Conservation (phyloP, 495 filamentous ascomycete species). For the Penicillium argentinense region DNA sequence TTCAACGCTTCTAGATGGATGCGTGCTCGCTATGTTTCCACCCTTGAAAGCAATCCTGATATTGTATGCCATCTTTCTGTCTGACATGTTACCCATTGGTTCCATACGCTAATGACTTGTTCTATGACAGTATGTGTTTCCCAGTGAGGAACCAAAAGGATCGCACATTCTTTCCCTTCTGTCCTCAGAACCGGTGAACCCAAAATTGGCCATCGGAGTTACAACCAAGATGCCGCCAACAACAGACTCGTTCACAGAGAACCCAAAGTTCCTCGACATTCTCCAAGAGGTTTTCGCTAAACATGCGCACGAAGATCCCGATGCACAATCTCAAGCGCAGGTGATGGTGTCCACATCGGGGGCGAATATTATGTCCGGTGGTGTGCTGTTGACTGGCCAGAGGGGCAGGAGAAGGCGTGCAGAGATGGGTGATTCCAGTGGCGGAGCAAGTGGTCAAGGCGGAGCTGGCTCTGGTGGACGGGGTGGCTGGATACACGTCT, state of each 20-base stretch:
- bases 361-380: constrained; percentile 64
- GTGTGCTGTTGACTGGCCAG: constrained; percentile 57
- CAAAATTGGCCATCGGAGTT: constrained; percentile 71
- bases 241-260: constrained; percentile 72
- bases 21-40: constrained; percentile 46
- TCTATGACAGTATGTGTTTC: constrained; percentile 85
- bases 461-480: constrained; percentile 78
- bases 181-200: constrained; percentile 67
- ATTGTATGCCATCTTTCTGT: constrained; percentile 41
- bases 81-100: too few species aligned
- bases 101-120: too few species aligned
- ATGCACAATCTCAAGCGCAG: constrained; percentile 70
- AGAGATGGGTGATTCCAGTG: constrained; percentile 57
- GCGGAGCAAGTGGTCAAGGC: constrained; percentile 78
- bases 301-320: constrained; percentile 71
- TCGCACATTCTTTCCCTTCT: constrained; percentile 71
- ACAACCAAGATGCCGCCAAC: constrained; percentile 73
- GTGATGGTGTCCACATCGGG: constrained; percentile 79
- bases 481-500: constrained; percentile 89
- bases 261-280: constrained; percentile 70
- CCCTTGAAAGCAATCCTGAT: constrained; percentile 53
- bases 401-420: constrained; percentile 37
- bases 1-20: constrained; percentile 20
- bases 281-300: constrained; percentile 70
- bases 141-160: constrained; percentile 41